Conservation (phyloP, 2,329 filamentous ascomycete species). For the Apiospora aurea region DNA sequence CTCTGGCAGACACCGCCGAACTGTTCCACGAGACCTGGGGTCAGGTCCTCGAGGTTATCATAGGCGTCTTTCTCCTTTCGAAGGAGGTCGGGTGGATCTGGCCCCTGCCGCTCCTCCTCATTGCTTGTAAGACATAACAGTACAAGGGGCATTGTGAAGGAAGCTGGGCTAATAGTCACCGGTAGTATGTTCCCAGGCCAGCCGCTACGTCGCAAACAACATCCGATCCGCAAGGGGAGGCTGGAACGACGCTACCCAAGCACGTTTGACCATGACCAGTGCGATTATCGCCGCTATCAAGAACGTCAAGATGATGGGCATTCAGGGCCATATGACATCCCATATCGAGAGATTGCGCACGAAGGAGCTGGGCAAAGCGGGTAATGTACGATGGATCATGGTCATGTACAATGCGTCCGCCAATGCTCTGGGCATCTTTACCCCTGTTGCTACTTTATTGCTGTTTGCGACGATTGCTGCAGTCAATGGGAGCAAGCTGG, state of each 20-base stretch:
- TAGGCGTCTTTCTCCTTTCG: slow-evolving; percentile 49
- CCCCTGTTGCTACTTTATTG: slow-evolving; percentile 47
- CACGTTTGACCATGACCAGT: slow-evolving; percentile 43
- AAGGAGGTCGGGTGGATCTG: slow-evolving; percentile 51
- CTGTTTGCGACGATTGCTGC: slow-evolving; percentile 43
- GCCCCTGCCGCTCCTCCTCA: slow-evolving; percentile 49
- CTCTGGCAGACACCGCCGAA: slow-evolving; percentile 40
- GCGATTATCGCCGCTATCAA: slow-evolving; percentile 44
- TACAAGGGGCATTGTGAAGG: too few relatives aligned
- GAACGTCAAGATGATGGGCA: slow-evolving; percentile 43
- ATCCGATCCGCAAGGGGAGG: slow-evolving; percentile 42
- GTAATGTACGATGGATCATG: slow-evolving; percentile 48
- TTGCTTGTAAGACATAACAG: slow-evolving; percentile 41
- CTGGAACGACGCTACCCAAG: slow-evolving; percentile 49
- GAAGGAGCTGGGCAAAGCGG: slow-evolving; percentile 22
- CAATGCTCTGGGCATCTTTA: slow-evolving; percentile 51
- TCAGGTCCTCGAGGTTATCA: slow-evolving; percentile 47
- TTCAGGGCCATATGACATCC: background rate
- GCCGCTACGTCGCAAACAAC: slow-evolving; percentile 41
- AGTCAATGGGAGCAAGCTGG: slow-evolving; percentile 33
- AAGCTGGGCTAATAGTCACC: too few relatives aligned
- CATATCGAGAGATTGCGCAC: slow-evolving; percentile 26
- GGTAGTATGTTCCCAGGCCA: background rate
- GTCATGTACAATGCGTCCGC: slow-evolving; percentile 50
- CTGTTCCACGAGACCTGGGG: slow-evolving; percentile 54